Percentiles rank a stretch among this genome's conserved stretches.
These are phyloP conservation scores for Tanacetum coccineum DNA, from an alignment of 129 eudicot genomes.

Conservation along the genomic window DNA sequence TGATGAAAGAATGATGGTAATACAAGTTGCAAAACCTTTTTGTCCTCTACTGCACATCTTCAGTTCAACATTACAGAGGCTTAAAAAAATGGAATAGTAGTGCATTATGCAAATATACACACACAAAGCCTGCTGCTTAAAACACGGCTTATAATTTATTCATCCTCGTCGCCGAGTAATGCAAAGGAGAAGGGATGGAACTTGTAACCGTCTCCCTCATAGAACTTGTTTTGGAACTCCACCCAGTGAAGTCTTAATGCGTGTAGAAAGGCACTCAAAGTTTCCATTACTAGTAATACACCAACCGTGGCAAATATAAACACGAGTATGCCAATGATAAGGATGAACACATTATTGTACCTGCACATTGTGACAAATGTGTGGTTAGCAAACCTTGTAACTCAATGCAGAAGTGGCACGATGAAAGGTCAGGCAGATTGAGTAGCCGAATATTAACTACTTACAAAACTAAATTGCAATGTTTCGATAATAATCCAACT, in stretches of 20 bases:
- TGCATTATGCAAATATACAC: no score
- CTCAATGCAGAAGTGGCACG: background rate
- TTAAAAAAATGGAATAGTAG: no score
- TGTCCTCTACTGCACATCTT: background rate
- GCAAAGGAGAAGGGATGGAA: slow-evolving; percentile 69
- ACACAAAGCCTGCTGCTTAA: no score
- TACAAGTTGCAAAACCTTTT: background rate
- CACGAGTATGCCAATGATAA: slow-evolving; percentile 56
- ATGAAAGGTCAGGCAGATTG: no score
- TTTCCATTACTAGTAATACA: slow-evolving; percentile 92
- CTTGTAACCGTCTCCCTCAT: slow-evolving; percentile 94
- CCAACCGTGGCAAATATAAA: slow-evolving; percentile 86
- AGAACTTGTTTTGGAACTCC: slow-evolving; percentile 90
- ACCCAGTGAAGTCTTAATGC: slow-evolving; percentile 98
- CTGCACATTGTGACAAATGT: slow-evolving; percentile 29
- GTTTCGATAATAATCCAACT: no score
- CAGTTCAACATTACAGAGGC: background rate
- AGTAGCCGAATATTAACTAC: no score
- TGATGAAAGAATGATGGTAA: background rate
- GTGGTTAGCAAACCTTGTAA: background rate
- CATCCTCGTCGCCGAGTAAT: slow-evolving; percentile 63
- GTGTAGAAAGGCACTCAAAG: slow-evolving; percentile 88
- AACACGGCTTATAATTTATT: slow-evolving; percentile 22
- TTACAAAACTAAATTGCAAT: no score
- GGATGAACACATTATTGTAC: slow-evolving; percentile 57